Evolutionary conservation across 2,329 filamentous ascomycete species (phyloP), one percentile per base, ranked within the genome.

Genomic region (Ophiocordyceps australis): DNA sequence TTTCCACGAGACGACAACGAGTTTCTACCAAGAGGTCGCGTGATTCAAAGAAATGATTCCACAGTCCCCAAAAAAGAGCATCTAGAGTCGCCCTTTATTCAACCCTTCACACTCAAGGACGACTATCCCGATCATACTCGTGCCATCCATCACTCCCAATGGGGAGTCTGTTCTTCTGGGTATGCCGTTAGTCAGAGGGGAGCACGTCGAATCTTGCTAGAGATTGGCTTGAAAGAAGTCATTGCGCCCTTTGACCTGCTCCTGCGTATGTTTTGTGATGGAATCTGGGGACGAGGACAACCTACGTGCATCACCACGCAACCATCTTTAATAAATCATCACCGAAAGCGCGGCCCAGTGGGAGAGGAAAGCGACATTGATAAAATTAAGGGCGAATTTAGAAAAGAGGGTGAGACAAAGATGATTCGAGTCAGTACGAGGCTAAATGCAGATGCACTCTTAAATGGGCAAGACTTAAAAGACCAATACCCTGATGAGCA

Each of bases 261-360:
- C 32, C 35, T 65, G 25, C 39, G 54, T 9, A 51, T 54, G 26
- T 57, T 57, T 40, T 64, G 60, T 34, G 52, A 56, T 14, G 54
- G 53, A 9, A 25, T 23, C 4, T 35, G 45, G 7, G 43, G 43
- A 1, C 42, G 48, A 25, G 35, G 40, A 21, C 32, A 49, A 29
- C 44, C 52, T 26, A 47, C 43, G 23, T 53, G 59, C 39, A 22
- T 63, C 31, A 46, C 49, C 0, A 42, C 49, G 2, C 45, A 50
- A 30, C 59, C 57, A 0, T 43, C 47, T 17, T 37, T 65, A 4
- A 58, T 65, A 35, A 48, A 57, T n/a, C 54, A 59, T 11, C 54
- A 61, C 31, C 43, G 53, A 2, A 37, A 49, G 0, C 46, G 45
- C 1, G 61, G 59, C 2, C 38, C 38, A 2, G 40, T 36, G 21